phyloP scores from a whole-genome alignment of 495 filamentous ascomycete genomes.

The Daldinia decipiens region DNA sequence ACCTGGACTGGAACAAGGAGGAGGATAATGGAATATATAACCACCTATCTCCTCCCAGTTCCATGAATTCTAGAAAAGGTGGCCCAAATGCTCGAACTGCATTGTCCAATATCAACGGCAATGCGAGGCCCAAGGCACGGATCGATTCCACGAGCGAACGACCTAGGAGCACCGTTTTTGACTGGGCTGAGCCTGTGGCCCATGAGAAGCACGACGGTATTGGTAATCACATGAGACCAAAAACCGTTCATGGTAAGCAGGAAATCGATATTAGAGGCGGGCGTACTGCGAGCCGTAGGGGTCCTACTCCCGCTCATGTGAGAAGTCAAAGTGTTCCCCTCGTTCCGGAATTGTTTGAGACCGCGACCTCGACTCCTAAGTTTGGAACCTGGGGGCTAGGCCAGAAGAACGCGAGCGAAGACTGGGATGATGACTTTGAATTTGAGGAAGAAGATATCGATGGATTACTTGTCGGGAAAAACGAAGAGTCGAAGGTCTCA shows the following conservation, averaged over 20 bases:
- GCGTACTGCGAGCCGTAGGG: constrained; percentile 76
- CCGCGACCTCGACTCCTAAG: constrained; percentile 72
- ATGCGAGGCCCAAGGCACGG: constrained; percentile 47
- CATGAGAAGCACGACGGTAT: constrained; percentile 64
- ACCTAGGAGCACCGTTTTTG: constrained; percentile 75
- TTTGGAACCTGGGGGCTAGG: constrained; percentile 91
- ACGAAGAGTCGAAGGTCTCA: constrained; percentile 59
- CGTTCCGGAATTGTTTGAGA: constrained; percentile 69
- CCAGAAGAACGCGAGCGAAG: constrained; percentile 82
- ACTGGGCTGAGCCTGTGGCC: constrained; percentile 81
- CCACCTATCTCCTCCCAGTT: constrained; percentile 64
- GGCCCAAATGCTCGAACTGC: constrained; percentile 58
- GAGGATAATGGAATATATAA: constrained; percentile 63
- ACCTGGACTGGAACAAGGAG: constrained; percentile 66
- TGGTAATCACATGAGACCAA: constrained; percentile 74
- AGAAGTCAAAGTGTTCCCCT: constrained; percentile 97
- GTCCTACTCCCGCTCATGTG: constrained; percentile 79
- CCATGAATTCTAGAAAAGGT: constrained; percentile 57
- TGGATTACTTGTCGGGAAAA: constrained; percentile 50
- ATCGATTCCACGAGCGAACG: constrained; percentile 55
- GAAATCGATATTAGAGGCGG: constrained; percentile 76
- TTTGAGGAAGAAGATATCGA: constrained; percentile 65
- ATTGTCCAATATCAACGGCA: constrained; percentile 55
- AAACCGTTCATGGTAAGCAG: constrained; percentile 93
- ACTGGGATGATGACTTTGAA: constrained; percentile 89